phyloP scores from a whole-genome alignment of 2,329 filamentous ascomycete species.

The Pestalotiopsis sp. region DNA sequence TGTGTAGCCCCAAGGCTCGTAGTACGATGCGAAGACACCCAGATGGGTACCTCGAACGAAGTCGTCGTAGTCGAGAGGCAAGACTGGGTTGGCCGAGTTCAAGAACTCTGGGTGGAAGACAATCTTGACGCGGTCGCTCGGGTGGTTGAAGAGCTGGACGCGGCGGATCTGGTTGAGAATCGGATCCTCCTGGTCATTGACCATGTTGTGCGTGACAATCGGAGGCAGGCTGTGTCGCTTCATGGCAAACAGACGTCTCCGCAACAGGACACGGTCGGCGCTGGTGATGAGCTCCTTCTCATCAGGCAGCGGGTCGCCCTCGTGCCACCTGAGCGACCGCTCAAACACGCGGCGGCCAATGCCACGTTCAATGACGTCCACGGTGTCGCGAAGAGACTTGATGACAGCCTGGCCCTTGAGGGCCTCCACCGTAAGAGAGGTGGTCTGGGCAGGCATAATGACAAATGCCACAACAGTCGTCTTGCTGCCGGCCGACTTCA shows the following conservation, averaged over 20 bases:
- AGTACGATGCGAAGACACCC: constrained; percentile 96
- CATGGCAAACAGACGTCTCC: constrained; percentile 93
- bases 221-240: constrained; percentile 89
- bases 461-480: constrained; percentile 96
- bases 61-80: constrained; percentile 96
- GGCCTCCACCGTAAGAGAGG: constrained; percentile 91
- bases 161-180: constrained; percentile 94
- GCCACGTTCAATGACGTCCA: constrained; percentile 88
- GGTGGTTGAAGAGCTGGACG: constrained; percentile 96
- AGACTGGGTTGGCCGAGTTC: constrained; percentile 91
- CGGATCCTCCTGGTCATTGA: constrained; percentile 90
- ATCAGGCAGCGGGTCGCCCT: constrained; percentile 90
- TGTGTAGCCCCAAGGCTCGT: constrained; percentile 99
- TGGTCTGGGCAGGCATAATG: constrained; percentile 97
- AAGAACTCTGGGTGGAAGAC: constrained; percentile 98
- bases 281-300: constrained; percentile 94
- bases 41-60: constrained; percentile 97
- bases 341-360: constrained; percentile 95
- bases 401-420: constrained; percentile 97
- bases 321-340: constrained; percentile 91
- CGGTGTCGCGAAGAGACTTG: constrained; percentile 91
- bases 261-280: constrained; percentile 89
- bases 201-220: constrained; percentile 98
- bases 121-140: constrained; percentile 92
- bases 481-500: constrained; percentile 84